phyloP scores from a whole-genome alignment of 2,329 filamentous ascomycete genomes.

The Botrytis medusae region DNA sequence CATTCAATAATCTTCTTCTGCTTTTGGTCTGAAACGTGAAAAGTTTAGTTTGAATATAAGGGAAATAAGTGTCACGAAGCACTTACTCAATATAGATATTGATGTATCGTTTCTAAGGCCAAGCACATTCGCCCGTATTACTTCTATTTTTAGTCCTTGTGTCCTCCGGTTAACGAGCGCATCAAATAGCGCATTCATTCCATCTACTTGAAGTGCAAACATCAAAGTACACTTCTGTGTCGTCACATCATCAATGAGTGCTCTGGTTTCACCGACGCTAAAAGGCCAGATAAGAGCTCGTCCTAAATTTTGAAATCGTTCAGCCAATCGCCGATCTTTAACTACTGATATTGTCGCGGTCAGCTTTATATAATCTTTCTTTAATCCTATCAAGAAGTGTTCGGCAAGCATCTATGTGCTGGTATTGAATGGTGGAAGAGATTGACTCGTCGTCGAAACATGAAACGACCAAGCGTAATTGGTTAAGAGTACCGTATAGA shows the following conservation, averaged over 20 bases:
- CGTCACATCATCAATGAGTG: slow-evolving; percentile 3
- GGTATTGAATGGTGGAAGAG: background rate
- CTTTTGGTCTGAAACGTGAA: background rate
- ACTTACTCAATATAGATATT: background rate
- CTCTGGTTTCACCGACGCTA: slow-evolving; percentile 6
- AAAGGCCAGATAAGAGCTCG: slow-evolving; percentile 12
- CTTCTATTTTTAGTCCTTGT: background rate
- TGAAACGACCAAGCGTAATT: background rate
- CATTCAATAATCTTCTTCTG: background rate
- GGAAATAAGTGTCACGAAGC: background rate
- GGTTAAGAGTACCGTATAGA: slow-evolving; percentile 4
- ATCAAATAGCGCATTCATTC: slow-evolving; percentile 6
- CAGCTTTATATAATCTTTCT: background rate
- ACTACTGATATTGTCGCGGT: background rate
- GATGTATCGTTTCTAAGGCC: background rate
- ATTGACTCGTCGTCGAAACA: background rate
- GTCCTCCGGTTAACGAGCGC: background rate
- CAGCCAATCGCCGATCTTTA: background rate
- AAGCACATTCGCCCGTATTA: background rate
- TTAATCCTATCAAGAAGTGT: background rate
- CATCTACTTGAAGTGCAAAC: slow-evolving; percentile 6
- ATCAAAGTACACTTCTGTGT: slow-evolving; percentile 9
- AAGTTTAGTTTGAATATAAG: background rate
- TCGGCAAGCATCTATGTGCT: background rate
- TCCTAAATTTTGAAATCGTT: slow-evolving; percentile 9